Evolutionary conservation across 257 asterid genomes (phyloP).

Genomic region (Capsicum pubescens): DNA sequence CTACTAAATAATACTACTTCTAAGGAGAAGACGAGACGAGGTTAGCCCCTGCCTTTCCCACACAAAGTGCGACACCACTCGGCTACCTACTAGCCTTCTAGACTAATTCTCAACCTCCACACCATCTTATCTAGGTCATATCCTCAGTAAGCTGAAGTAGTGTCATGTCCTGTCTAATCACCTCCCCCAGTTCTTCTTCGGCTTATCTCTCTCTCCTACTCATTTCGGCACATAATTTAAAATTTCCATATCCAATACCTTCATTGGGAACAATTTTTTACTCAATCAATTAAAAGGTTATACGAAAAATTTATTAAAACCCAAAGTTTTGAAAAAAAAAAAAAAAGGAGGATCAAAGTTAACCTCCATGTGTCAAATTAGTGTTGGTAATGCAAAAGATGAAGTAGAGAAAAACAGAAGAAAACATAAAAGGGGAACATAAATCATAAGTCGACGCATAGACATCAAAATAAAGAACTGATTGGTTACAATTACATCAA

Average conservation of each 20-base stretch:
- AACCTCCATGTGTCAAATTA: conserved; percentile 10
- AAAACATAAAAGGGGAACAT: conserved; percentile 23
- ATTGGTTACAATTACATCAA: not conserved
- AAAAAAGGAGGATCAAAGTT: not conserved
- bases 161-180: not conserved
- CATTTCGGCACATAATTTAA: not conserved
- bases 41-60: not conserved
- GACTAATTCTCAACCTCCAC: not conserved
- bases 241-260: conserved; percentile 23
- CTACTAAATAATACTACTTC: not conserved
- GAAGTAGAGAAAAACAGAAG: not conserved
- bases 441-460: not conserved
- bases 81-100: not conserved
- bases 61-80: not conserved
- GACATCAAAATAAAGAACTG: conserved; percentile 15
- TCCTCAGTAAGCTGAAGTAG: not conserved
- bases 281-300: conserved; percentile 24
- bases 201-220: not conserved
- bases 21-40: not conserved
- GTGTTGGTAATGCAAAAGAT: conserved; percentile 7
- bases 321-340: conserved; percentile 9
- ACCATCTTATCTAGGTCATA: not conserved
- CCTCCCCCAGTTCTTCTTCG: not conserved
- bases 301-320: not conserved
- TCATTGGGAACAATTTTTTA: conserved; percentile 7